phyloP scores from a whole-genome alignment of 2,329 filamentous ascomycete species.

The Daldinia eschscholtzii region DNA sequence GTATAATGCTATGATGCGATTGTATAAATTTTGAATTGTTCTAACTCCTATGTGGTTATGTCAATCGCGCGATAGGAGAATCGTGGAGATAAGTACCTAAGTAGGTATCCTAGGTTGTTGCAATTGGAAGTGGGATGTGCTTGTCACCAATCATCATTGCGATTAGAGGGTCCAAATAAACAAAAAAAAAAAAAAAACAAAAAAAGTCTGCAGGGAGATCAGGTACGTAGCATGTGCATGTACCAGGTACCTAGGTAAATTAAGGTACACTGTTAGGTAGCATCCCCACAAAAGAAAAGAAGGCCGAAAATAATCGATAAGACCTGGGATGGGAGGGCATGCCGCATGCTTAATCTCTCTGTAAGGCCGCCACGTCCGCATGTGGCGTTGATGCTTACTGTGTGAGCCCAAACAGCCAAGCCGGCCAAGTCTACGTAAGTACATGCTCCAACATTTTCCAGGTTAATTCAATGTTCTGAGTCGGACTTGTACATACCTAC shows the following conservation, averaged over 20 bases:
- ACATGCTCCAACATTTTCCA: slow-evolving; percentile 18
- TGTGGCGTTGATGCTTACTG: slow-evolving; percentile 5
- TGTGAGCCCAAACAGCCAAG: neutral
- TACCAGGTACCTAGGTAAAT: slow-evolving; percentile 3
- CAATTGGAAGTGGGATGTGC: slow-evolving; percentile 35
- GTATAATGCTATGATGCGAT: slow-evolving; percentile 28
- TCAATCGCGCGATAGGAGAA: slow-evolving; percentile 24
- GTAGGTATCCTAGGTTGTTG: slow-evolving; percentile 12
- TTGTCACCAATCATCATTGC: slow-evolving; percentile 34
- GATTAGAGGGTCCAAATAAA: slow-evolving; percentile 36
- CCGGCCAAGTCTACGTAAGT: slow-evolving; percentile 2
- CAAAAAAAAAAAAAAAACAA: slow-evolving; percentile 33
- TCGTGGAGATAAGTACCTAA: slow-evolving; percentile 20
- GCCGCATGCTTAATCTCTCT: neutral
- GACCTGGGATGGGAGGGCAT: neutral
- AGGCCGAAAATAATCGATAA: neutral
- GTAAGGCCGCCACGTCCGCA: slow-evolving; percentile 4
- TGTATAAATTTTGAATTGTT: slow-evolving; percentile 21
- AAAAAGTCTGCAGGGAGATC: neutral
- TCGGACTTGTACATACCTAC: slow-evolving; percentile 19
- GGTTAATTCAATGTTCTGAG: neutral
- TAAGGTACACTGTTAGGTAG: neutral
- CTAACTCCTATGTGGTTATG: slow-evolving; percentile 16
- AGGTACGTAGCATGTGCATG: neutral
- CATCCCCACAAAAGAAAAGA: neutral